A percentile compares a stretch with the other conserved stretches of the same genome.
These are phyloP conservation scores for Mucor indicus DNA, from an alignment of 371 early-diverging fungal genomes.

Conservation along the genomic window DNA sequence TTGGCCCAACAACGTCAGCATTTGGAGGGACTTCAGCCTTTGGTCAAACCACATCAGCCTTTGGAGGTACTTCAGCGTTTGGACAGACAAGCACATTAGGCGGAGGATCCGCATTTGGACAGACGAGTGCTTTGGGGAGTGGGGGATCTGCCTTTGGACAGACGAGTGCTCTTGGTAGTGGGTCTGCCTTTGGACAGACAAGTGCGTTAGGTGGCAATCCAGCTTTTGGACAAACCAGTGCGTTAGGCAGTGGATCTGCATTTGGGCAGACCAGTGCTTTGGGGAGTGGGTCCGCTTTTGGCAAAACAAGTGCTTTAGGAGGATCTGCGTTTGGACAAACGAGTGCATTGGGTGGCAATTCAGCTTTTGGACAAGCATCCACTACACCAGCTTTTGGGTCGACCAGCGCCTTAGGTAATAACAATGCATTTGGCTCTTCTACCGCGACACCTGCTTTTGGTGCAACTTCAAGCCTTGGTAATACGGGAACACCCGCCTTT, in stretches of 20 bases:
- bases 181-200: conserved; percentile 30
- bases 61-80: conserved; percentile 15
- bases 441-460: conserved; percentile 27
- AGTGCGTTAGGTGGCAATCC: conserved; percentile 8
- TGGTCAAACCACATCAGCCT: no score
- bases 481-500: conserved; percentile 13
- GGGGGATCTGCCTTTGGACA: conserved; percentile 23
- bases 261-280: conserved; percentile 20
- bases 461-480: conserved; percentile 10
- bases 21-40: conserved; percentile 22
- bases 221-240: conserved; percentile 20
- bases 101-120: conserved; percentile 22
- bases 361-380: conserved; percentile 19
- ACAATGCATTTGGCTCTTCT: conserved; percentile 18
- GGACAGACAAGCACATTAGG: conserved; percentile 17
- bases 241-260: conserved; percentile 12
- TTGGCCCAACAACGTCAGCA: no score
- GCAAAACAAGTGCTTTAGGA: conserved; percentile 17
- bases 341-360: conserved; percentile 23
- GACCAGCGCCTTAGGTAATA: conserved; percentile 8
- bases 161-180: conserved; percentile 14
- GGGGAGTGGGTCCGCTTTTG: conserved; percentile 2
- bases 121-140: conserved; percentile 13
- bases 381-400: conserved; percentile 10
- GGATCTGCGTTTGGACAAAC: conserved; percentile 30